Percentiles rank a stretch among this genome's conserved stretches.
phyloP scores from a whole-genome alignment of 768 basidiomycete genomes.

The Galerina marginata region DNA sequence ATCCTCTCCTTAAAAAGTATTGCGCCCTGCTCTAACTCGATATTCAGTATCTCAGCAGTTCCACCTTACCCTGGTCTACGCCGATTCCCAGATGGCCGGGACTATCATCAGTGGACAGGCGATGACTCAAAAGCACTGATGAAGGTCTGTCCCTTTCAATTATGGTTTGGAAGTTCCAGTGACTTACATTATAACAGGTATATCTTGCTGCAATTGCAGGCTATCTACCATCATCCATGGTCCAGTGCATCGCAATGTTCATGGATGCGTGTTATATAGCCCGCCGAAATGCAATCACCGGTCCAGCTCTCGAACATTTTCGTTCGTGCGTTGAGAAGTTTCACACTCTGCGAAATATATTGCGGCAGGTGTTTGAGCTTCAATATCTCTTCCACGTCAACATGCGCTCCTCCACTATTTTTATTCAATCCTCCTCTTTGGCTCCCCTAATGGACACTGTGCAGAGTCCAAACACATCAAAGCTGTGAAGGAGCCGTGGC shows the following conservation, averaged over 20 bases:
- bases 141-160: slow-evolving; percentile 37
- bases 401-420: slow-evolving; percentile 39
- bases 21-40: too few relatives aligned
- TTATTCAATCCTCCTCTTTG: slow-evolving; percentile 28
- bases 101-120: slow-evolving; percentile 33
- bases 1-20: neutral
- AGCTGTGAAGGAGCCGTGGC: slow-evolving; percentile 41
- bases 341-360: slow-evolving; percentile 29
- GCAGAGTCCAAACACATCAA: slow-evolving; percentile 41
- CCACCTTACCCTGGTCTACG: slow-evolving; percentile 27
- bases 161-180: too few relatives aligned
- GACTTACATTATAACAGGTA: neutral
- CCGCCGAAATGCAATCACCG: too few relatives aligned
- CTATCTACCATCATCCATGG: slow-evolving; percentile 30
- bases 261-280: slow-evolving; percentile 39
- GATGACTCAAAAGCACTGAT: slow-evolving; percentile 44
- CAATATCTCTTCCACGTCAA: too few relatives aligned
- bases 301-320: slow-evolving; percentile 12
- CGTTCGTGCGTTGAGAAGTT: slow-evolving; percentile 26
- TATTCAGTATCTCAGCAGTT: slow-evolving; percentile 25
- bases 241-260: slow-evolving; percentile 27
- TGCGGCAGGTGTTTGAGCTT: slow-evolving; percentile 19
- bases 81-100: slow-evolving; percentile 26
- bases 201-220: slow-evolving; percentile 31
- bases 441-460: slow-evolving; percentile 40